Evolutionary conservation across 441 rosid genomes (phyloP).

Genomic region (Sinapis alba): DNA sequence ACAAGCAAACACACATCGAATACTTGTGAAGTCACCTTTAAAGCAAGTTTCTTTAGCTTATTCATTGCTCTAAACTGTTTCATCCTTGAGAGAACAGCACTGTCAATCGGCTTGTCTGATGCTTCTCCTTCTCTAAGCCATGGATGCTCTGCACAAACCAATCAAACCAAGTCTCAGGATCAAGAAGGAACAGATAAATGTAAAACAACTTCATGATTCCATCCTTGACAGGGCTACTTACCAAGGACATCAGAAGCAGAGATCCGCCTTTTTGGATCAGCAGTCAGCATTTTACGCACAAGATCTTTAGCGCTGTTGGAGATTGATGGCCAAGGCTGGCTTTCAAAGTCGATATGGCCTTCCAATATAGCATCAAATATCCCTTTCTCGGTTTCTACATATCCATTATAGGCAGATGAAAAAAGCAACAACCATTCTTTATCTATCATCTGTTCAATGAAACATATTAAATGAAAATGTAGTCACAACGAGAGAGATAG

Average conservation of each 20-base stretch:
- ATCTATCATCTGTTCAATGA: background rate
- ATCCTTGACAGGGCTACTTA: conserved; percentile 32
- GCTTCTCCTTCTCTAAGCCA: conserved; percentile 73
- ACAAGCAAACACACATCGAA: background rate
- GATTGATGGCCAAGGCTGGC: conserved; percentile 71
- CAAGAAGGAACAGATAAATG: background rate
- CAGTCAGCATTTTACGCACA: conserved; percentile 64
- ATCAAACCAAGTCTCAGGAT: background rate
- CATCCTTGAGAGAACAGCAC: conserved; percentile 75
- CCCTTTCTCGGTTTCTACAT: conserved; percentile 73
- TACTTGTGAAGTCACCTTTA: conserved; percentile 46
- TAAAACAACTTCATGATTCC: background rate
- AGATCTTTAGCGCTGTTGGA: conserved; percentile 74
- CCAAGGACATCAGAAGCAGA: conserved; percentile 72
- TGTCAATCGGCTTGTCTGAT: conserved; percentile 69
- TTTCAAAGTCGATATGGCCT: conserved; percentile 74
- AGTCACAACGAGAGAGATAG: background rate
- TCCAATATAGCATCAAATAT: conserved; percentile 69
- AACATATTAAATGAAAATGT: background rate
- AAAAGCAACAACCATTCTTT: conserved; percentile 8
- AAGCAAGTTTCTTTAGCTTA: conserved; percentile 69
- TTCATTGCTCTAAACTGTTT: conserved; percentile 78
- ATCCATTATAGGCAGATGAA: conserved; percentile 14
- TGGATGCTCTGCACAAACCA: conserved; percentile 52
- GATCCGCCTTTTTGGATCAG: conserved; percentile 62